These are phyloP conservation scores for Omphalea diandra DNA, from an alignment of 441 rosid genomes.

Conservation along the genomic window DNA sequence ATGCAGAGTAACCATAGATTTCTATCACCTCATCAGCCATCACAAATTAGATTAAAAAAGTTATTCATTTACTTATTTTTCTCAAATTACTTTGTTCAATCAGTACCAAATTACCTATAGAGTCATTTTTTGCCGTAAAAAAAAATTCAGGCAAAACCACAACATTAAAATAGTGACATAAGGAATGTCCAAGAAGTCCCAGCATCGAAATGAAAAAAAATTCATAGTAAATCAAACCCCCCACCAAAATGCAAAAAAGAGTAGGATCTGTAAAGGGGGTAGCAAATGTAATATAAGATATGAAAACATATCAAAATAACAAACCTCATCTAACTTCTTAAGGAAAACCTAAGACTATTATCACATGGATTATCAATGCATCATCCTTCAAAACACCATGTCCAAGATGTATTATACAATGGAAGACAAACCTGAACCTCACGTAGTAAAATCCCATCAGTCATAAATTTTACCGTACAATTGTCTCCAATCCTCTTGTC, in stretches of 20 bases:
- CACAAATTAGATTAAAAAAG: background rate
- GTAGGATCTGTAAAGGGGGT: background rate
- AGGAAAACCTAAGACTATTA: background rate
- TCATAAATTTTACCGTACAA: slow-evolving; percentile 89
- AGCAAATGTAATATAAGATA: background rate
- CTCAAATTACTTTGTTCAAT: background rate
- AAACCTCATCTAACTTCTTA: background rate
- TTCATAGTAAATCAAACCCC: background rate
- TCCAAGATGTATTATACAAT: slow-evolving; percentile 1
- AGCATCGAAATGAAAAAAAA: background rate
- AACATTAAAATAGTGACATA: background rate
- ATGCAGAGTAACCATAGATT: background rate
- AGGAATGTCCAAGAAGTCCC: background rate
- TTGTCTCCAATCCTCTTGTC: slow-evolving; percentile 77
- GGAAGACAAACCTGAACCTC: slow-evolving; percentile 73
- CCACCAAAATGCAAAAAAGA: too few relatives aligned
- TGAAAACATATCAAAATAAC: background rate
- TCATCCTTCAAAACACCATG: slow-evolving; percentile 1
- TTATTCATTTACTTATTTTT: background rate
- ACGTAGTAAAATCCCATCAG: slow-evolving; percentile 90
- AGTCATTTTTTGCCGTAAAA: background rate
- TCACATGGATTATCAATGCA: slow-evolving; percentile 3
- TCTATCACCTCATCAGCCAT: background rate
- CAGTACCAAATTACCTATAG: background rate
- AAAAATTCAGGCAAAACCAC: background rate